phyloP scores from a whole-genome alignment of 1,139 yeast genomes.

The Blastobotrys apis region DNA sequence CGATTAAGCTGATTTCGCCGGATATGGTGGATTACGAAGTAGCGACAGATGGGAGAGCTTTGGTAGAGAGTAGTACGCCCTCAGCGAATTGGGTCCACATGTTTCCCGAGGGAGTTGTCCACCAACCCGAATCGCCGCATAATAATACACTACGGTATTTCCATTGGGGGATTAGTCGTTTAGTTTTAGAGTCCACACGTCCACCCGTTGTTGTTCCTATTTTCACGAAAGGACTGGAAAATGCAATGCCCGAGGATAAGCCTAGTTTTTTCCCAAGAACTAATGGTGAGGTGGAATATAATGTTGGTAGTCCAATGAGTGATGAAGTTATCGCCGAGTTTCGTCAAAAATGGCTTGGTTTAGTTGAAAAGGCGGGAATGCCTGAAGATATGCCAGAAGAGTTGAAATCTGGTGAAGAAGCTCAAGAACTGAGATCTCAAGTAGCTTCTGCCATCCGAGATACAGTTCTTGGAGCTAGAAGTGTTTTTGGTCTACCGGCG shows the following conservation, averaged over 20 bases:
- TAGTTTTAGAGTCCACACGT: constrained; percentile 73
- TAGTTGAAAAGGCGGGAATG: constrained; percentile 44
- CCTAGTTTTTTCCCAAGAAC: constrained; percentile 35
- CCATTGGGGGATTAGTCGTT: constrained; percentile 90
- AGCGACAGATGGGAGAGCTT: not conserved
- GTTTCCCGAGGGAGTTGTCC: constrained; percentile 92
- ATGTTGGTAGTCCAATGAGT: constrained; percentile 67
- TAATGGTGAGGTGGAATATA: constrained; percentile 64
- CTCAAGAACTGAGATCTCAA: constrained; percentile 58
- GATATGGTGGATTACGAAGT: not conserved
- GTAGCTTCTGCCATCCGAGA: constrained; percentile 44
- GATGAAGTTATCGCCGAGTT: constrained; percentile 56
- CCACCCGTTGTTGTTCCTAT: constrained; percentile 91
- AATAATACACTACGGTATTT: constrained; percentile 86
- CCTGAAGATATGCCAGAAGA: constrained; percentile 53
- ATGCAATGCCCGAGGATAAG: constrained; percentile 68
- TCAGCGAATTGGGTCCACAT: constrained; percentile 85
- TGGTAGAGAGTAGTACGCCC: constrained; percentile 2
- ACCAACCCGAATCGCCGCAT: constrained; percentile 77
- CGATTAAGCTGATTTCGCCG: constrained; percentile 66
- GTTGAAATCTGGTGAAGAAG: constrained; percentile 59
- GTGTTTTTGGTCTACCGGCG: constrained; percentile 7
- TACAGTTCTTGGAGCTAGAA: constrained; percentile 6
- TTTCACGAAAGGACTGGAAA: constrained; percentile 80
- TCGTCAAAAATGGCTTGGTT: constrained; percentile 62